Evolutionary conservation across 352 stramenopile species (phyloP), one percentile per base, ranked within the genome.

Genomic region (Phytophthora ramorum): DNA sequence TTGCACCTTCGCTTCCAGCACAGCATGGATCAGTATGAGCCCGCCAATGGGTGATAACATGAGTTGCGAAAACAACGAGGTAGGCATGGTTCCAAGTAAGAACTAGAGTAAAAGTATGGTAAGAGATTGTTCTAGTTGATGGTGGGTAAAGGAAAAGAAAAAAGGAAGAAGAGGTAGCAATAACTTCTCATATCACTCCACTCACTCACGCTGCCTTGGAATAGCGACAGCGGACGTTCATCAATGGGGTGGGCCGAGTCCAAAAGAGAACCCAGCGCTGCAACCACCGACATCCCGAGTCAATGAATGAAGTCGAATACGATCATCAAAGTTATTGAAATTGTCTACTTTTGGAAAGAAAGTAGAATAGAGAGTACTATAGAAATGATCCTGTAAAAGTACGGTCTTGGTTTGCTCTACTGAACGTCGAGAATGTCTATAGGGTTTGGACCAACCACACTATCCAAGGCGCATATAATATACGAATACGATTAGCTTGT

Each of bases 191-290:
- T 78, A 78, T 63, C 70, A 67, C 66, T 63, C 70, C 58, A 50
- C 54, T 63, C 69, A 76, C 69, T 78, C 63, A 76, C 70, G 65
- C 70, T 76, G 64, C 69, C 52, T 76, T 76, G 57, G 58, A 76
- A 76, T 73, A 70, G 64, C 63, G 60, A 73, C 69, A 73, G 51
- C 63, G 69, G 69, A 76, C 69, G 69, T 76, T 76, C 69, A 76
- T 76, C 69, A 76, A 74, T 22, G 67, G 57, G 68, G 34, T 41
- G 40, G 50, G 34, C 58, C n/a, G n/a, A n/a, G n/a, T n/a, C n/a
- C n/a, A n/a, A n/a, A n/a, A n/a, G n/a, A n/a, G n/a, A n/a, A n/a
- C n/a, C n/a, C 10, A 40, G 12, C 34, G 5, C 34, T n/a, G 26
- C 26, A 40, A 40, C 34, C 34, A 40, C 14, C 34, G 34, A 40